phyloP scores from a whole-genome alignment of 1,284 basidiomycete genomes.

The Sporisorium sorghi region DNA sequence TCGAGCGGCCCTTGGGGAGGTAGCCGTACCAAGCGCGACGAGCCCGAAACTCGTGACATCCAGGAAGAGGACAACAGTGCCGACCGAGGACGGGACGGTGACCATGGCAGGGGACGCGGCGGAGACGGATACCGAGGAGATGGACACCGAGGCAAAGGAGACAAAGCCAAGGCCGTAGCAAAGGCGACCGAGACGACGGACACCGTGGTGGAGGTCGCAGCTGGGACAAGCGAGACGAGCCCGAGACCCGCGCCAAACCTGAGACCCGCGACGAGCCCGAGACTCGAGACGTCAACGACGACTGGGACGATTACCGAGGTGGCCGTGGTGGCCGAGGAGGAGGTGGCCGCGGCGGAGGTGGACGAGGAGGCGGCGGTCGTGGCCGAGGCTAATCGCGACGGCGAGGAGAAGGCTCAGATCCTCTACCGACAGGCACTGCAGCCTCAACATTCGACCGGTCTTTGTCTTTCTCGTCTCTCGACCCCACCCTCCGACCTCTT shows the following conservation, averaged over 20 bases:
- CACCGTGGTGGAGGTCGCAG: background rate
- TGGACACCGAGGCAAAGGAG: no score
- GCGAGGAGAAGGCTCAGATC: background rate
- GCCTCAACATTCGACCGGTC: background rate
- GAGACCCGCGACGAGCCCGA: slow-evolving; percentile 1
- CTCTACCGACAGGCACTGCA: background rate
- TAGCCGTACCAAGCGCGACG: no score
- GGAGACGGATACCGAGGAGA: background rate
- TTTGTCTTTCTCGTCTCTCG: background rate
- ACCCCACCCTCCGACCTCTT: background rate
- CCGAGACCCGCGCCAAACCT: background rate
- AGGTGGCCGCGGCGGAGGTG: slow-evolving; percentile 2
- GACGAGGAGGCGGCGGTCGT: background rate
- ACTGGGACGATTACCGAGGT: background rate
- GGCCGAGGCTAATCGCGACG: background rate
- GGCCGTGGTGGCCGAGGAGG: slow-evolving; percentile 1
- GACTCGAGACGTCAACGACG: background rate
- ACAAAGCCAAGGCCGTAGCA: no score
- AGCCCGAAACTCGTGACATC: background rate
- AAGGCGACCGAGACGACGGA: no score
- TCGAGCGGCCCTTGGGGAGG: no score
- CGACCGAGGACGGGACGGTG: background rate
- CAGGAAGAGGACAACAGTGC: background rate
- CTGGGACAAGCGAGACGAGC: background rate
- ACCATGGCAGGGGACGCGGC: background rate